Base-by-base conservation (phyloP, 345 rosid genomes). In the Eutrema heterophyllum region DNA sequence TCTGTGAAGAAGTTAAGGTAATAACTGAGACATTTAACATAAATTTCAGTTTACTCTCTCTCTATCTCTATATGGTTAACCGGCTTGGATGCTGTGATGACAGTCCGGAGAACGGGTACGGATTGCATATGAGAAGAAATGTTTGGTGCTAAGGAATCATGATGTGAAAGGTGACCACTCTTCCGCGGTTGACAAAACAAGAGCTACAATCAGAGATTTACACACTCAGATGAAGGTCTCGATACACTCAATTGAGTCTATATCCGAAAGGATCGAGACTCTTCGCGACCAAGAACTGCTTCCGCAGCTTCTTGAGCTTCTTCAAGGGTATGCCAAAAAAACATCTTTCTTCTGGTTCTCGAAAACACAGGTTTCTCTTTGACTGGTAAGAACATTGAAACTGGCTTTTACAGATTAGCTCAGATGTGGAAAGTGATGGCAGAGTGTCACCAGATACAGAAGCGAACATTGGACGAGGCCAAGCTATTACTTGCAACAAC, bases 351-450 rank as follows among this genome's bases (percentile, higher is more conserved):
- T 52, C 39, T 32, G 2, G 26, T 6, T 29, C 26, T 1, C 1
- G 1, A 5, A 32, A 33, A 44, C 18, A 49, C 2, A 71, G 14
- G 32, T 29, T 43, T 59, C 40, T 70, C 30, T 36, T 35, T 36
- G 12, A 45, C 24, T 40, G 30, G 62, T 48, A 54, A 55, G 12
- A 56, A 43, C 57, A 26, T 5, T 56, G 53, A 58, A 30, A 29
- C 40, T 40, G 44, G 7, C 21, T 41, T 52, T 33, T 67, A 64
- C 91, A 94, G 98, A 76, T 75, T 94, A 79, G 77, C 86, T 57
- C 79, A 75, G 56, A 94, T 94, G 97, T 94, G 98, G 98, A 91
- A 88, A 82, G 88, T 85, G 78, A 91, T 94, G 97, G 91, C 96
- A 55, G 93, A 88, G 72, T 83, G 96, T 73, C 98, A 94, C 77